These are phyloP conservation scores for Immersiporthe knoxdaviesiana DNA, from an alignment of 2,329 filamentous ascomycete genomes.

Conservation along the genomic window DNA sequence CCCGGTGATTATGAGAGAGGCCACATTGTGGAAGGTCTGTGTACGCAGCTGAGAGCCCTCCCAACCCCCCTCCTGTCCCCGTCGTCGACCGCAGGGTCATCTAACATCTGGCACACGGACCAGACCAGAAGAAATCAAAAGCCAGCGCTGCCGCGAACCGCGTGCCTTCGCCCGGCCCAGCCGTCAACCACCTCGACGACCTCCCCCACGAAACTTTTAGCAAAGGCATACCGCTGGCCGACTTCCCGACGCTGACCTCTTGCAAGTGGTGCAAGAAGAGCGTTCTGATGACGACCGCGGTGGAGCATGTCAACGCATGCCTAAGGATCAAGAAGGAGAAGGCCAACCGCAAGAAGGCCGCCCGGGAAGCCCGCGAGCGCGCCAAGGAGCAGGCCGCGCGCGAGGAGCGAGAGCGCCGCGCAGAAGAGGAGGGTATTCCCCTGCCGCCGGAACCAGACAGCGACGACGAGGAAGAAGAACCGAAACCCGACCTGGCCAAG, in stretches of 20 bases:
- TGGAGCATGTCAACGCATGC: conserved; percentile 81
- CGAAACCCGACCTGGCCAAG: conserved; percentile 47
- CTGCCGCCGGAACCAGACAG: conserved; percentile 48
- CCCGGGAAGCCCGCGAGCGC: conserved; percentile 69
- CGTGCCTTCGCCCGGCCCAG: conserved; percentile 55
- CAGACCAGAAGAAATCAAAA: conserved; percentile 60
- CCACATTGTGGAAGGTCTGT: conserved; percentile 64
- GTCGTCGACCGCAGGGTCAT: conserved; percentile 4
- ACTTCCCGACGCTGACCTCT: conserved; percentile 75
- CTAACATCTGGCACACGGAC: neutral
- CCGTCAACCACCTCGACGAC: conserved; percentile 72
- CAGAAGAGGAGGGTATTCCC: conserved; percentile 52
- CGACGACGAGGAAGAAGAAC: conserved; percentile 53
- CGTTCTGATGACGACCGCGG: conserved; percentile 73
- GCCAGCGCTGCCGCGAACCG: conserved; percentile 46
- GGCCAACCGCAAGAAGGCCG: conserved; percentile 76
- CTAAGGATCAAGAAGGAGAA: conserved; percentile 83
- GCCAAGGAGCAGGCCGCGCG: conserved; percentile 65
- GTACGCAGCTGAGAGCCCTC: neutral
- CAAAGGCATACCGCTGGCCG: conserved; percentile 80
- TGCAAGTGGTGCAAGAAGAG: conserved; percentile 97
- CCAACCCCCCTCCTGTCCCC: neutral
- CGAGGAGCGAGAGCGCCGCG: conserved; percentile 54
- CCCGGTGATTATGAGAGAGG: conserved; percentile 74
- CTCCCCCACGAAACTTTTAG: conserved; percentile 77